Evolutionary conservation across 768 basidiomycete genomes (phyloP).

Genomic region (Lactifluus hygrophoroides): DNA sequence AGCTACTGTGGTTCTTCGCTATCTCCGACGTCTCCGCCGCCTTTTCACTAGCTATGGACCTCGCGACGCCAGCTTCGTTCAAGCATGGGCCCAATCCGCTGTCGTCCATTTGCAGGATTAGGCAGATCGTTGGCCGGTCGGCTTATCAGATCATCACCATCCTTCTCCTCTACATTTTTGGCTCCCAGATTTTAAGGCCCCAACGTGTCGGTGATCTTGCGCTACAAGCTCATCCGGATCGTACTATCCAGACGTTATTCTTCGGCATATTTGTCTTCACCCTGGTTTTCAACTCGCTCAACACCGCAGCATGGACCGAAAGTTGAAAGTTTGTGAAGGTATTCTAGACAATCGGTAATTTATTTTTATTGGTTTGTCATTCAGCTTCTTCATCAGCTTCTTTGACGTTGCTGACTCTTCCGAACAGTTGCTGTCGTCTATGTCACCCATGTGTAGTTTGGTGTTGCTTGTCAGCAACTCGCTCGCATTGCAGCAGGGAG

Average conservation of each 20-base stretch:
- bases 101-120: constrained; percentile 91
- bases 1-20: constrained; percentile 96
- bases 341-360: constrained; percentile 76
- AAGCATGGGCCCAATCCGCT: constrained; percentile 87
- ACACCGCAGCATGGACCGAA: constrained; percentile 78
- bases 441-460: constrained; percentile 80
- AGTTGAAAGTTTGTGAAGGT: constrained; percentile 84
- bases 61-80: constrained; percentile 69
- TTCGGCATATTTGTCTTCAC: constrained; percentile 98
- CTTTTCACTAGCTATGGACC: constrained; percentile 93
- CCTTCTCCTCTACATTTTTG: constrained; percentile 83
- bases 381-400: not conserved
- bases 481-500: constrained; percentile 74
- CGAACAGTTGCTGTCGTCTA: constrained; percentile 78
- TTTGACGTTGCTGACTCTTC: constrained; percentile 1
- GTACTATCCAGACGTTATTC: constrained; percentile 71
- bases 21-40: constrained; percentile 99
- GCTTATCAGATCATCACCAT: constrained; percentile 75
- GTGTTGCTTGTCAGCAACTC: constrained; percentile 88
- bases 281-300: constrained; percentile 94
- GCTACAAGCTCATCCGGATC: constrained; percentile 30
- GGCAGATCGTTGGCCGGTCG: constrained; percentile 88
- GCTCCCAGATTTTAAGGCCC: constrained; percentile 58
- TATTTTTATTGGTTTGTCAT: constrained; percentile 61
- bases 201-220: constrained; percentile 27